These are phyloP conservation scores for Myxozyma kluyveri DNA, from an alignment of 805 yeast species.

Conservation along the genomic window DNA sequence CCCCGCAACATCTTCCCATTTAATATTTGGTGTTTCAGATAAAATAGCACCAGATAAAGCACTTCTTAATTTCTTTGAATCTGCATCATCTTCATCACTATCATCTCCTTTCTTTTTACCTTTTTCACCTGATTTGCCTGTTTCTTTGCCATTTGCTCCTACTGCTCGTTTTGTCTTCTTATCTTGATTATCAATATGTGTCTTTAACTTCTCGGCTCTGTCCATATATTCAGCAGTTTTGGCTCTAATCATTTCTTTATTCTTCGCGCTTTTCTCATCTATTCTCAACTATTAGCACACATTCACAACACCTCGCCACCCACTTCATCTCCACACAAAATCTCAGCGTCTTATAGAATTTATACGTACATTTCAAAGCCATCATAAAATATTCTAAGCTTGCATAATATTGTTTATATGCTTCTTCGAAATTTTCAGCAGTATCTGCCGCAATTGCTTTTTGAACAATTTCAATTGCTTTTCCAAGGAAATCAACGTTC, in stretches of 20 bases:
- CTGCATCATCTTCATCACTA: constrained; percentile 66
- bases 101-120: constrained; percentile 41
- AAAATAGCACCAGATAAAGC: constrained; percentile 91
- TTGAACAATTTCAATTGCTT: constrained; percentile 93
- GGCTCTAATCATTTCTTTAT: constrained; percentile 82
- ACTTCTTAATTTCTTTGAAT: constrained; percentile 82
- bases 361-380: constrained; percentile 70
- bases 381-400: constrained; percentile 94
- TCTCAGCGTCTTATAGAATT: no score
- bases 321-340: background rate
- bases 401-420: constrained; percentile 85
- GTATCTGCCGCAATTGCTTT: constrained; percentile 94
- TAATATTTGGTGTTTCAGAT: constrained; percentile 86
- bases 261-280: constrained; percentile 81
- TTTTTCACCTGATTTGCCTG: constrained; percentile 21
- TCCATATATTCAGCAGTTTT: constrained; percentile 88
- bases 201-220: constrained; percentile 91
- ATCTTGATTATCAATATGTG: constrained; percentile 66
- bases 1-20: constrained; percentile 96
- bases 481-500: constrained; percentile 68
- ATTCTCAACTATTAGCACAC: background rate
- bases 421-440: constrained; percentile 86
- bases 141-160: constrained; percentile 28
- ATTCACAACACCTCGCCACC: background rate
- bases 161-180: constrained; percentile 38